Evolutionary conservation across 1,284 basidiomycete genomes (phyloP).

Genomic region (Inonotus hispidus): DNA sequence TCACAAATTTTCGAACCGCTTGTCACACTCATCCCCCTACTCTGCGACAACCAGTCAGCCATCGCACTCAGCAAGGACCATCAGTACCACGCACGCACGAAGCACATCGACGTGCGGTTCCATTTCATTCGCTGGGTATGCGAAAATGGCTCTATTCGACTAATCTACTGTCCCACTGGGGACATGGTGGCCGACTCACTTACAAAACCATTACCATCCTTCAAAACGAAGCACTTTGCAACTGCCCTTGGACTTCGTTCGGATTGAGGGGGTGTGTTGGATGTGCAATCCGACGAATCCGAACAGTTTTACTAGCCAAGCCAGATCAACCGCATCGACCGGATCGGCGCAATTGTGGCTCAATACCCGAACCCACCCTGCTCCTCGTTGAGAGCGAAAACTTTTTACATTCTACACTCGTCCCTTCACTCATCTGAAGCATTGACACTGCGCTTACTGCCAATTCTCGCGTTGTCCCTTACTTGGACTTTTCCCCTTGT

Average conservation of each 20-base stretch:
- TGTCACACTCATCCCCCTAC: conserved; percentile 15
- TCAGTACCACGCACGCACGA: conserved; percentile 26
- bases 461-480: too few relatives aligned
- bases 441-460: too few relatives aligned
- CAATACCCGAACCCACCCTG: too few relatives aligned
- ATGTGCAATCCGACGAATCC: neutral
- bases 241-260: neutral
- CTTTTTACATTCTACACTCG: too few relatives aligned
- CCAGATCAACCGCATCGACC: too few relatives aligned
- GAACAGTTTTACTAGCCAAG: neutral
- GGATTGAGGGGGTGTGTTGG: conserved; percentile 19
- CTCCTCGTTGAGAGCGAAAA: too few relatives aligned
- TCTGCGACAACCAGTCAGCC: conserved; percentile 27
- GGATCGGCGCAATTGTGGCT: too few relatives aligned
- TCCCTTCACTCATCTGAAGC: too few relatives aligned
- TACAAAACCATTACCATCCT: conserved; percentile 19
- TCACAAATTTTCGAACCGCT: conserved; percentile 12
- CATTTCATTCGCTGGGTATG: conserved; percentile 25
- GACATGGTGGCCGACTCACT: conserved; percentile 20
- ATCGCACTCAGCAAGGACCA: conserved; percentile 26
- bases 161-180: conserved; percentile 19
- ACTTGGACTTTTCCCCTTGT: too few relatives aligned
- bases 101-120: conserved; percentile 31
- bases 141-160: conserved; percentile 3
- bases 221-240: conserved; percentile 1